These are phyloP conservation scores for Hypoxylon lienhwacheense DNA, from an alignment of 495 filamentous ascomycete species.

Conservation along the genomic window DNA sequence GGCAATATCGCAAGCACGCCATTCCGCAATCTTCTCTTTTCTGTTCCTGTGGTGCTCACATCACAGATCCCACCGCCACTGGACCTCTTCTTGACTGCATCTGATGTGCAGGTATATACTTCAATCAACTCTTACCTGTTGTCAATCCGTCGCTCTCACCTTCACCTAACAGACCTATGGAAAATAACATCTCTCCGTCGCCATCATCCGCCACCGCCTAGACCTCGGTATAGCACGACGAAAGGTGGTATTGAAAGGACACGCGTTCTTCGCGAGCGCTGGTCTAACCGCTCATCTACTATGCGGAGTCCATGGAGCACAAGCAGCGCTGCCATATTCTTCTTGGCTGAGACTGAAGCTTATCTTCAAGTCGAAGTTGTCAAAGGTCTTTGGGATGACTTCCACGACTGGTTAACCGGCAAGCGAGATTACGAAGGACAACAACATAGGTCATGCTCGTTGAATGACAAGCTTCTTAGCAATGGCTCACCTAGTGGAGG, in stretches of 20 bases:
- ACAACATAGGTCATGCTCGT: slow-evolving; percentile 8
- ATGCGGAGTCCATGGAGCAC: slow-evolving; percentile 88
- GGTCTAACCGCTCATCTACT: slow-evolving; percentile 58
- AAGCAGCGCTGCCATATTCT: slow-evolving; percentile 77
- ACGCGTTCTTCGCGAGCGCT: slow-evolving; percentile 58
- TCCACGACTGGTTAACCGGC: slow-evolving; percentile 52
- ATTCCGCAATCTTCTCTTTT: slow-evolving; percentile 83
- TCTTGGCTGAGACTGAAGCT: slow-evolving; percentile 78
- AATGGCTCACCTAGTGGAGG: neutral
- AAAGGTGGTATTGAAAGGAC: slow-evolving; percentile 58
- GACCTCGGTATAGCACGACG: slow-evolving; percentile 63
- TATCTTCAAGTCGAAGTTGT: slow-evolving; percentile 92
- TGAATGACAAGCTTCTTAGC: neutral
- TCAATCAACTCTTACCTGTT: slow-evolving; percentile 84
- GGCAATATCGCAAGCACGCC: slow-evolving; percentile 47
- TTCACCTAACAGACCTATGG: slow-evolving; percentile 81
- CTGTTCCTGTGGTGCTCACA: slow-evolving; percentile 69
- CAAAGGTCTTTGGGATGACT: slow-evolving; percentile 73
- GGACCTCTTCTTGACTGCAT: slow-evolving; percentile 78
- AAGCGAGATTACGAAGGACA: slow-evolving; percentile 27
- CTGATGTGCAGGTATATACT: slow-evolving; percentile 77
- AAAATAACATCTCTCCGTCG: slow-evolving; percentile 75
- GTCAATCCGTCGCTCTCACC: slow-evolving; percentile 76
- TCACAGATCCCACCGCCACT: slow-evolving; percentile 76
- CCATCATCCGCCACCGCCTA: slow-evolving; percentile 69